Evolutionary conservation across 1,284 basidiomycete species (phyloP), one percentile per base, ranked within the genome.

Genomic region (Salmacisia buchloeana): DNA sequence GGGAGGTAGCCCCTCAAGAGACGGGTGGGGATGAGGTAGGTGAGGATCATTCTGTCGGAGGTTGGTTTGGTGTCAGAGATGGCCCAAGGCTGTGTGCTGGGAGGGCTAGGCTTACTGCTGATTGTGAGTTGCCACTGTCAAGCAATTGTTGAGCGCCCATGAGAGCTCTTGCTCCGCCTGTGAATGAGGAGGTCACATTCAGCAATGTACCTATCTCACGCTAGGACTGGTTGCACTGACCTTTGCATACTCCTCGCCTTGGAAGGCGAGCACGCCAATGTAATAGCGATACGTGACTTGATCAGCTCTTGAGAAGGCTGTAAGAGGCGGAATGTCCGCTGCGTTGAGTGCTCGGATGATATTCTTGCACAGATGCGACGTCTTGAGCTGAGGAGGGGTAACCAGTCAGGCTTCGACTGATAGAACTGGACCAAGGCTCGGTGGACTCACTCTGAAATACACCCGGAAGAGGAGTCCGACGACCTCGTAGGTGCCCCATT

Each of bases 401-500:
- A 36, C 56, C 43, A 46, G 60, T 59, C 49, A 54, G 49, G 62
- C 29, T 39, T 46, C 52, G 15, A 41, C 31, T 61, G n/a, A n/a
- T n/a, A n/a, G n/a, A n/a, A n/a, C n/a, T 38, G 34, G 54, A 29
- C 9, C 9, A 27, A 33, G 39, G 2, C 25, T 36, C 6, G 34
- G 15, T 12, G 46, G 38, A 82, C 87, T 73, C 80, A 88, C 92
- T 75, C 88, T 87, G 83, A 97, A 97, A 82, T 98, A 98, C 58
- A 88, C 91, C 79, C 97, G 96, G 81, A 98, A 84, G 39, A 93
- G 87, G 65, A 96, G 83, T 6, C 89, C 89, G 0, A 94, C 93
- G n/a, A 96, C 86, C 73, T 93, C 91, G 81, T 97, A 98, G 0
- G 93, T 87, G 2, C 94, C 94, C 87, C 88, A 92, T 81, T 92